Percentiles rank a stretch among this genome's conserved stretches.
Evolutionary conservation across 1,139 yeast species (phyloP).

Genomic region (Scheffersomyces quercinus): DNA sequence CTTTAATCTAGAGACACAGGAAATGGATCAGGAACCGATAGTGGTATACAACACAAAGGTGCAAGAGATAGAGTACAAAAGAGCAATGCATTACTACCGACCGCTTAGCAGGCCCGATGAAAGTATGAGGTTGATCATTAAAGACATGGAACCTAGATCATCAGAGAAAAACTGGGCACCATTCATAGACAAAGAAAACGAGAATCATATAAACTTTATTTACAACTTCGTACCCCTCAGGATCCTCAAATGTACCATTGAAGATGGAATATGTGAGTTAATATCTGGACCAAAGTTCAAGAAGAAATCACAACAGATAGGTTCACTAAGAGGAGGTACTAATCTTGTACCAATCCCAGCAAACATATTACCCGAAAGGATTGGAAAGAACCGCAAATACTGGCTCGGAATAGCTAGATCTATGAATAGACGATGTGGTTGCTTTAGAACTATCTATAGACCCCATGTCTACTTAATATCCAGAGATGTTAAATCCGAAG

Average conservation of each 20-base stretch:
- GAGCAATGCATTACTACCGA: constrained; percentile 14
- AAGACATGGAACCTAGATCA: constrained; percentile 7
- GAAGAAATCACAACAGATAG: constrained; percentile 7
- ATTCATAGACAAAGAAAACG: constrained; percentile 9
- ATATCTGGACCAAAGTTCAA: not conserved
- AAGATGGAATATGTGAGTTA: constrained; percentile 15
- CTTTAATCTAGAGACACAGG: constrained; percentile 5
- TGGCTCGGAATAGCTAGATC: constrained; percentile 3
- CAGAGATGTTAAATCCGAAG: constrained; percentile 5
- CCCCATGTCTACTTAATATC: constrained; percentile 21
- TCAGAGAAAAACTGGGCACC: constrained; percentile 18
- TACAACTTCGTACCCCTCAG: constrained; percentile 21
- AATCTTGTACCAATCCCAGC: constrained; percentile 4
- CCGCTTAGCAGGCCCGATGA: constrained; percentile 7
- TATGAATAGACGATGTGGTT: not conserved
- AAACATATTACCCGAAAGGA: not conserved
- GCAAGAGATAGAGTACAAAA: constrained; percentile 6
- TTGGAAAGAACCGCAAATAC: not conserved
- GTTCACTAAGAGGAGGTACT: constrained; percentile 20
- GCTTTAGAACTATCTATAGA: constrained; percentile 15
- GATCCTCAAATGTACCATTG: constrained; percentile 15
- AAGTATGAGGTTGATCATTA: not conserved
- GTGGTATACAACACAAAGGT: constrained; percentile 11
- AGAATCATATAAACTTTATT: constrained; percentile 13
- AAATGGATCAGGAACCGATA: constrained; percentile 13